Base-by-base conservation (phyloP, 2,329 filamentous ascomycete genomes). In the Xylaria sp. region DNA sequence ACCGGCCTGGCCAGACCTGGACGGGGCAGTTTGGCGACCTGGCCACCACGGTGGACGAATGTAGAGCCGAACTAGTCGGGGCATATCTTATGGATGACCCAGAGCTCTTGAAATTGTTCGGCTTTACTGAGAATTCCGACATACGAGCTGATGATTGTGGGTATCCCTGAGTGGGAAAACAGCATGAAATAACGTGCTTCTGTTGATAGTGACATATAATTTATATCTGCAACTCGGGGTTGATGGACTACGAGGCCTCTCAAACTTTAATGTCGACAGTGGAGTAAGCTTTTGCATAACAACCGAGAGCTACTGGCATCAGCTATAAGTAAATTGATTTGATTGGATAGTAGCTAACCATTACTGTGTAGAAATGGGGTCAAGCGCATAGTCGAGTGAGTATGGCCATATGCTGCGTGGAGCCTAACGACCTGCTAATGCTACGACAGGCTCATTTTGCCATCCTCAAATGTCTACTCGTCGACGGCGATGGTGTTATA, bases 381-480 rank as follows among this genome's bases (percentile, higher is more conserved):
- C 81, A 84, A 71, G 81, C 80, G 18, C 83, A 84, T 70, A 78
- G 75, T 58, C 71, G 76, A 25, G 81, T 80, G 72, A 73, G 72
- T 67, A 5, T 9, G 18, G 0, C 20, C 18, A 28, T 12, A 15
- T 9, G 20, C 23, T 48, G 10, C 25, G n/a, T 41, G 15, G 15
- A 52, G 28, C 28, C 3, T 28, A 28, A 28, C 28, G 28, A 28
- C 9, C n/a, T n/a, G n/a, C 58, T 63, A 55, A 46, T 12, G n/a
- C 25, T 55, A n/a, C 83, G 81, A 79, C 79, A 89, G 81, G 88
- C 87, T 4, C 86, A 88, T 69, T 91, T 87, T 78, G 85, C 86
- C n/a, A 90, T 91, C 71, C 80, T 91, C 12, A 86, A 85, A 70
- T 85, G 84, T 62, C 86, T 91, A 72, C 83, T 91, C 23, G 82